Base-by-base conservation (phyloP, 2,329 filamentous ascomycete species). In the Trichoderma semiorbis region DNA sequence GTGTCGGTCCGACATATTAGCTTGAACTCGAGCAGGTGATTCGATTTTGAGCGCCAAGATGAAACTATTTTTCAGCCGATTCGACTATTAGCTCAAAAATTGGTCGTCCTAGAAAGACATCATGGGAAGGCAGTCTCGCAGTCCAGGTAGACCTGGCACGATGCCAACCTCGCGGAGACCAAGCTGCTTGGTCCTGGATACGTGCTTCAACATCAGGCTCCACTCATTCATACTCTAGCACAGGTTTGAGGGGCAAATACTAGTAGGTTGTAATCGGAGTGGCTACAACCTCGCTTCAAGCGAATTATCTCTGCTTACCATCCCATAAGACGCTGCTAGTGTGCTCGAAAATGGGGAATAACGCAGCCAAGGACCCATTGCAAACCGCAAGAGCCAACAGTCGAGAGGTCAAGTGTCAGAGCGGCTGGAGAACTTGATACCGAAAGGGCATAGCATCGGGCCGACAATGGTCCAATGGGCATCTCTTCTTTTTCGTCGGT, bases 361-460 rank as follows among this genome's bases (percentile, higher is more conserved):
- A 55, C n/a, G 12, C n/a, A 18, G 11, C 12, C 63, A 53, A 47
- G 18, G 62, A 12, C 61, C 61, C 61, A 11, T 63, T 32, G 18
- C 39, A 24, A 30, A 7, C 16, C 39, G 24, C 10, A 10, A 6
- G 16, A 26, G 30, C 47, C 28, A 34, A 34, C 18, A 21, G 18
- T 28, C 18, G 7, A 16, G 8, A 50, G 8, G 39, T 64, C 61
- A 32, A 32, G 39, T 50, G 61, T 64, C 39, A 21, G 26, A 50
- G 39, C 16, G 61, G 61, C 39, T 32, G 21, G 7, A 32, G 5
- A 26, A 50, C 21, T 32, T 18, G 28, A 7, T 8, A 18, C 28
- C 7, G n/a, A 68, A 60, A 30, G 8, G 65, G 65, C 50, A 68
- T 68, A 60, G 57, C 64, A 32, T 69, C 66, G 66, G 66, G 24